A percentile compares a stretch with the other conserved stretches of the same genome.
phyloP scores from a whole-genome alignment of 2,329 filamentous ascomycete genomes.

The Botrytis sinoallii region DNA sequence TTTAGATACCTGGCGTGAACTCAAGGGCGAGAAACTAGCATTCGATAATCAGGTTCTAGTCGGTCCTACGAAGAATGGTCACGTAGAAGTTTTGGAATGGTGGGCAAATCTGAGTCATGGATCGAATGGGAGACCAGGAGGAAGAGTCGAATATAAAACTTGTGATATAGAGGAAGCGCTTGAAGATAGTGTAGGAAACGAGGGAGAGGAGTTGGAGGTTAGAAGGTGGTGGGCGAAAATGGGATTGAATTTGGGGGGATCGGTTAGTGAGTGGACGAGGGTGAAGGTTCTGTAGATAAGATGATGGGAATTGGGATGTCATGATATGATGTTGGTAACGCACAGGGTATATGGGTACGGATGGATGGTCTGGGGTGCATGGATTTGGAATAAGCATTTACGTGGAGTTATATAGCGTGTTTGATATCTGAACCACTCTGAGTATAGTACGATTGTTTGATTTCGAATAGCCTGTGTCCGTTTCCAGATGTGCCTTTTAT shows the following conservation, averaged over 20 bases:
- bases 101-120: slow-evolving; percentile 66
- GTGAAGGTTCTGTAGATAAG: slow-evolving; percentile 47
- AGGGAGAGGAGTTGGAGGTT: slow-evolving; percentile 65
- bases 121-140: slow-evolving; percentile 50
- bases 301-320: too few relatives aligned
- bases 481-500: background rate
- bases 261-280: slow-evolving; percentile 71
- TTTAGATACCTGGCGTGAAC: slow-evolving; percentile 75
- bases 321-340: background rate
- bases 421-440: background rate
- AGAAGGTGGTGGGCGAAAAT: slow-evolving; percentile 83
- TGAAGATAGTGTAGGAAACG: slow-evolving; percentile 70
- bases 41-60: slow-evolving; percentile 83
- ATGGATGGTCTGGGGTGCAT: background rate
- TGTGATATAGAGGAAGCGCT: slow-evolving; percentile 94
- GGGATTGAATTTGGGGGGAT: slow-evolving; percentile 65
- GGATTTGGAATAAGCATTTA: background rate
- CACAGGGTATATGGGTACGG: background rate
- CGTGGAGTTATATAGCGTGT: background rate
- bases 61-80: slow-evolving; percentile 81
- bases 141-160: slow-evolving; percentile 86
- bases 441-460: background rate
- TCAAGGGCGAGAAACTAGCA: slow-evolving; percentile 70
- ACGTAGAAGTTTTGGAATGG: slow-evolving; percentile 85
- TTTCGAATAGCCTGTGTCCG: background rate